phyloP scores from a whole-genome alignment of 108 stramenopile genomes.

The Stephanodiscus triporus region DNA sequence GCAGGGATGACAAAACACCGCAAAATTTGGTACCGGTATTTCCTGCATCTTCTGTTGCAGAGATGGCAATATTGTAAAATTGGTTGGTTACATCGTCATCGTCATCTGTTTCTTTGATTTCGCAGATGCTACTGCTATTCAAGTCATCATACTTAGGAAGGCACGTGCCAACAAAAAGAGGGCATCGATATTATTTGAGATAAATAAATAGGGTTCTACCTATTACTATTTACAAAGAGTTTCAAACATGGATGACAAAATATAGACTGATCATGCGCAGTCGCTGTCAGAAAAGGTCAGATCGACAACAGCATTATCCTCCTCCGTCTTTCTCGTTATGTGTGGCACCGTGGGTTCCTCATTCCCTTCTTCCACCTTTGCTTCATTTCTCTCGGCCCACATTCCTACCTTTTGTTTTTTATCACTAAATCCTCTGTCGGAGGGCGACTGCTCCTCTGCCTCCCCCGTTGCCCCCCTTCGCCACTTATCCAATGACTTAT shows the following conservation, averaged over 20 bases:
- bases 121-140: too few species aligned
- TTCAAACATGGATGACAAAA: too few species aligned
- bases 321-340: conserved; percentile 12
- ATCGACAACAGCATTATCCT: conserved; percentile 13
- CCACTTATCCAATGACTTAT: not conserved
- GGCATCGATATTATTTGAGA: too few species aligned
- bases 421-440: not conserved
- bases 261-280: conserved; percentile 13
- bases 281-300: conserved; percentile 28
- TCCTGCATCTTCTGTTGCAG: too few species aligned
- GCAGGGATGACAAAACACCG: too few species aligned
- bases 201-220: not conserved
- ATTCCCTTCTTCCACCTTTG: not conserved
- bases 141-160: too few species aligned
- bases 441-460: not conserved
- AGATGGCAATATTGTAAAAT: too few species aligned
- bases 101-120: too few species aligned
- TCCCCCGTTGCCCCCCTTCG: not conserved
- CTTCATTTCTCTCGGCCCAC: not conserved
- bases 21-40: too few species aligned
- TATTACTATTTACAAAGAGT: too few species aligned
- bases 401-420: not conserved
- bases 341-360: not conserved
- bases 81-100: too few species aligned
- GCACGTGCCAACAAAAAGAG: too few species aligned